phyloP scores from a whole-genome alignment of 1,139 yeast species.

The Hanseniaspora uvarum region DNA sequence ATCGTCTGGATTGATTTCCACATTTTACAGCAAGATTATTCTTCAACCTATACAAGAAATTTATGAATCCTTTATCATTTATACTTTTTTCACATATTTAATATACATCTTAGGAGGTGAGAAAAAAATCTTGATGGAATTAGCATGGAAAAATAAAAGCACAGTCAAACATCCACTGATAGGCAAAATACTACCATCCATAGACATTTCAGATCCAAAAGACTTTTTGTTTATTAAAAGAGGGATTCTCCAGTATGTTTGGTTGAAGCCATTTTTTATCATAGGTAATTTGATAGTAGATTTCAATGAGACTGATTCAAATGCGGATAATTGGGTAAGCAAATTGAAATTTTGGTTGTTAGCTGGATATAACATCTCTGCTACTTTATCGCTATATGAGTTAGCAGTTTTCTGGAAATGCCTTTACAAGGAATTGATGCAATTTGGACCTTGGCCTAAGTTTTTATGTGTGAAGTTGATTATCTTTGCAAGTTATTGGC shows the following conservation, averaged over 20 bases:
- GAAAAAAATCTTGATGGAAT: conserved; percentile 59
- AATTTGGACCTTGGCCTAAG: conserved; percentile 83
- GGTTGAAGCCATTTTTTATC: conserved; percentile 81
- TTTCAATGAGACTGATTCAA: conserved; percentile 41
- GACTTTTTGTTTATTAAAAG: conserved; percentile 69
- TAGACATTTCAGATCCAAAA: conserved; percentile 80
- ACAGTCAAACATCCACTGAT: conserved; percentile 66
- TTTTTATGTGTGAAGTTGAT: conserved; percentile 85
- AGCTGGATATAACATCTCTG: conserved; percentile 65
- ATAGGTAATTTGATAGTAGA: conserved; percentile 45
- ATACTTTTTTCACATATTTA: conserved; percentile 76
- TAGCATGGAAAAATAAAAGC: conserved; percentile 50
- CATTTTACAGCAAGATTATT: conserved; percentile 33
- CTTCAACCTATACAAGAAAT: conserved; percentile 76
- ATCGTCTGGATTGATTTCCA: conserved; percentile 41
- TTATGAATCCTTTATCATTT: conserved; percentile 91
- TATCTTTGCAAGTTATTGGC: conserved; percentile 96
- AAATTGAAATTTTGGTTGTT: conserved; percentile 34
- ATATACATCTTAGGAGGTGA: conserved; percentile 89
- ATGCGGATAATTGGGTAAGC: conserved; percentile 21
- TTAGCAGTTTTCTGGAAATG: conserved; percentile 90
- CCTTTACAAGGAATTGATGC: conserved; percentile 60
- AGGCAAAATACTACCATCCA: conserved; percentile 40
- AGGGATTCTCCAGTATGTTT: conserved; percentile 85
- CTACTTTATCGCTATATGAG: conserved; percentile 70